Evolutionary conservation across 1,139 yeast genomes (phyloP).

Genomic region (Hyphopichia khmerensis): DNA sequence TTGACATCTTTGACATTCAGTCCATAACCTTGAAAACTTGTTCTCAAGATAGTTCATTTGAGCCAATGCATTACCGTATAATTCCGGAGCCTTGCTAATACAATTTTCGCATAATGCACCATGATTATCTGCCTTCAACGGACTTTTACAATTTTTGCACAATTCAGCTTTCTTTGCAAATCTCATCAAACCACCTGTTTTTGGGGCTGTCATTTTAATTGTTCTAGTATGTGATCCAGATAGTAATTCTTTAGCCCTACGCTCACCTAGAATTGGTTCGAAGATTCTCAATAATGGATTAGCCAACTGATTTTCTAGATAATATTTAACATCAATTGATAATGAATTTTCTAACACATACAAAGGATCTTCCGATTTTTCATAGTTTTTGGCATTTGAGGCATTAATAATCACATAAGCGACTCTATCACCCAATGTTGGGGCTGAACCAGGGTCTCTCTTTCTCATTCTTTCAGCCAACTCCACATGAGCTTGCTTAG

Average conservation of each 20-base stretch:
- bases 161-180: constrained; percentile 88
- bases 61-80: constrained; percentile 77
- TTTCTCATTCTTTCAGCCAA: constrained; percentile 94
- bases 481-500: constrained; percentile 96
- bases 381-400: constrained; percentile 83
- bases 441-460: constrained; percentile 97
- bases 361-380: constrained; percentile 94
- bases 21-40: constrained; percentile 89
- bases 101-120: constrained; percentile 88
- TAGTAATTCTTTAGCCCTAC: constrained; percentile 72
- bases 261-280: constrained; percentile 91
- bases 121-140: constrained; percentile 61
- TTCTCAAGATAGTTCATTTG: constrained; percentile 79
- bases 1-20: constrained; percentile 97
- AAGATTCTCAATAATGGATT: constrained; percentile 93
- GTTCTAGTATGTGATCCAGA: constrained; percentile 83
- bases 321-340: constrained; percentile 93
- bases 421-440: constrained; percentile 95
- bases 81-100: constrained; percentile 73
- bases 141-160: constrained; percentile 86
- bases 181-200: constrained; percentile 81
- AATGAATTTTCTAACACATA: constrained; percentile 88
- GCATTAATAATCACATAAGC: constrained; percentile 93
- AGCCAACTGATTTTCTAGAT: constrained; percentile 87
- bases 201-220: constrained; percentile 63